Conservation (phyloP, 75 land plant genomes). For the Cupressus sempervirens region DNA sequence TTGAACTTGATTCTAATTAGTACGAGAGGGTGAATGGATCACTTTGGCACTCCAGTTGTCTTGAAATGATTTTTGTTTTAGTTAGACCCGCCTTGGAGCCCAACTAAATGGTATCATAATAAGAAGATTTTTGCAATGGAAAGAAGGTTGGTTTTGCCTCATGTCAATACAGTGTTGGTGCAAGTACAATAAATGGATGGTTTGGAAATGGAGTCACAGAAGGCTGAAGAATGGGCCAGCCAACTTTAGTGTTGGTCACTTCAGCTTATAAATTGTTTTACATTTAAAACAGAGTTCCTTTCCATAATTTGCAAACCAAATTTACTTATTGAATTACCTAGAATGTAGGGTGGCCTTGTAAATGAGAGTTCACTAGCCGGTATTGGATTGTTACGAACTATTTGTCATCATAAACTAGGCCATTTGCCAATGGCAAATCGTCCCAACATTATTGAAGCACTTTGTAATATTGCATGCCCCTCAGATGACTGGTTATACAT, state of each 20-base stretch:
- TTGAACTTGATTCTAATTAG: no score
- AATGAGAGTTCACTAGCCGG: conserved; percentile 99
- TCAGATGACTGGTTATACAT: conserved; percentile 99
- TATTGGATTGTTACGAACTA: conserved; percentile 83
- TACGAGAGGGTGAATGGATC: no score
- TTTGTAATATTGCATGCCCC: conserved; percentile 93
- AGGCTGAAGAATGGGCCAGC: conserved; percentile 99
- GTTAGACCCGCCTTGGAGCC: no score
- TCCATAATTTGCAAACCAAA: conserved; percentile 81
- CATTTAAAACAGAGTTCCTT: conserved; percentile 76
- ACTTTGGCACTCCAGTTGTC: no score
- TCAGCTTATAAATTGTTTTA: conserved; percentile 90
- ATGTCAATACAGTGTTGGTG: no score
- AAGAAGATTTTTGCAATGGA: no score
- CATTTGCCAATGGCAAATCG: conserved; percentile 76
- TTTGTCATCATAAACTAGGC: conserved; percentile 92
- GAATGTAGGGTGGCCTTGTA: conserved; percentile 99
- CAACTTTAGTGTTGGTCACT: conserved; percentile 96
- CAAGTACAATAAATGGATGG: no score
- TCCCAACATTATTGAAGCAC: conserved; percentile 73
- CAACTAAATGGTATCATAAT: no score
- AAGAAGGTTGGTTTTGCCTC: no score
- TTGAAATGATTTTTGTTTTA: no score
- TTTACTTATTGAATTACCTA: conserved; percentile 72
- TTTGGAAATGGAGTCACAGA: conserved; percentile 94